Conservation (phyloP, 2,329 filamentous ascomycete genomes). For the Ceratocystis alfenasii region DNA sequence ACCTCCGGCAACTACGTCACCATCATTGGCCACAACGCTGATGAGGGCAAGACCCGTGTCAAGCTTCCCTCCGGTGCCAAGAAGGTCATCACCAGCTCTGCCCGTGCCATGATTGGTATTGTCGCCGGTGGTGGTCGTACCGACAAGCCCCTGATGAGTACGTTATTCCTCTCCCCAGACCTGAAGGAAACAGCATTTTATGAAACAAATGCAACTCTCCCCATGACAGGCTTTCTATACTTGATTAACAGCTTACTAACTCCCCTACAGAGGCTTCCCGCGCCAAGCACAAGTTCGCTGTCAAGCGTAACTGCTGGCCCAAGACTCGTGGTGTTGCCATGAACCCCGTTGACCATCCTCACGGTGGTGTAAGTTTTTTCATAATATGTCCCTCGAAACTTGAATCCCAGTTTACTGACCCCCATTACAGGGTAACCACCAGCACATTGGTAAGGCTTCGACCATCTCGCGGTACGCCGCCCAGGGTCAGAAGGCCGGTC, state of each 20-base stretch:
- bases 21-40: slow-evolving; percentile 92
- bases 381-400: neutral
- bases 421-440: slow-evolving; percentile 76
- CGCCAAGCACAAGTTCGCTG: slow-evolving; percentile 99
- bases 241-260: slow-evolving; percentile 31
- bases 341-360: slow-evolving; percentile 99
- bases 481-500: slow-evolving; percentile 99
- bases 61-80: slow-evolving; percentile 98
- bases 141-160: slow-evolving; percentile 97
- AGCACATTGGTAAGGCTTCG: slow-evolving; percentile 99
- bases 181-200: neutral
- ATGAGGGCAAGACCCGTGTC: slow-evolving; percentile 98
- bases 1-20: slow-evolving; percentile 99
- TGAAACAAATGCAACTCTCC: neutral
- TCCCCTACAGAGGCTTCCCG: slow-evolving; percentile 73
- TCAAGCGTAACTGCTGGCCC: slow-evolving; percentile 99
- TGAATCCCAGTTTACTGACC: slow-evolving; percentile 33
- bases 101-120: slow-evolving; percentile 98
- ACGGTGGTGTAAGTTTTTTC: slow-evolving; percentile 62
- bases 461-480: slow-evolving; percentile 97
- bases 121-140: slow-evolving; percentile 98
- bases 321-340: slow-evolving; percentile 99
- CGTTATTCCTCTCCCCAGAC: slow-evolving; percentile 28
- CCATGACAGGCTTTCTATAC: slow-evolving; percentile 19
- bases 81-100: slow-evolving; percentile 88